These are phyloP conservation scores for Crassisporium funariophilum DNA, from an alignment of 768 basidiomycete species.

Conservation along the genomic window DNA sequence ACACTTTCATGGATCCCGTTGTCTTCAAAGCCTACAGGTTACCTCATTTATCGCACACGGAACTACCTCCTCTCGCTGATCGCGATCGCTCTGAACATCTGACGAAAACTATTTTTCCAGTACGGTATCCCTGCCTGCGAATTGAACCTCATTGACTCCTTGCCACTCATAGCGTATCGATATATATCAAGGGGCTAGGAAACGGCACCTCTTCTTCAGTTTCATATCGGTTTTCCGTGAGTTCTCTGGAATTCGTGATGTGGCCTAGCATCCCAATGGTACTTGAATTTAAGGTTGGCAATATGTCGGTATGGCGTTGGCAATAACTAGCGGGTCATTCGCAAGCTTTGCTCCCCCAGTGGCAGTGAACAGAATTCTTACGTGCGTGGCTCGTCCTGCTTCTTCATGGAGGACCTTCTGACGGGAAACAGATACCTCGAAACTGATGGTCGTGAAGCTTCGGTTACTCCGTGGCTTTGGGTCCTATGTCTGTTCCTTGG, in stretches of 20 bases:
- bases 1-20: constrained; percentile 53
- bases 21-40: constrained; percentile 43
- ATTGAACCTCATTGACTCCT: too few relatives aligned
- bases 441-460: constrained; percentile 44
- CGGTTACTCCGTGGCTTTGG: constrained; percentile 70
- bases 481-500: too few relatives aligned
- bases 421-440: constrained; percentile 66
- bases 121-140: constrained; percentile 27
- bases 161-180: constrained; percentile 34
- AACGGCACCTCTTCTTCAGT: constrained; percentile 46
- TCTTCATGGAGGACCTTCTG: too few relatives aligned
- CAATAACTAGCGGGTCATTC: too few relatives aligned
- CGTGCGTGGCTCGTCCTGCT: too few relatives aligned
- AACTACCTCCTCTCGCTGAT: constrained; percentile 62
- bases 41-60: constrained; percentile 46
- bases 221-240: constrained; percentile 39
- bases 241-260: too few relatives aligned
- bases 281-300: constrained; percentile 23
- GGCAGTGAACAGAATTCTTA: too few relatives aligned
- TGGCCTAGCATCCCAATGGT: too few relatives aligned
- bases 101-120: constrained; percentile 16
- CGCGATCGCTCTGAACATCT: constrained; percentile 42
- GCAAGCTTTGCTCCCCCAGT: too few relatives aligned
- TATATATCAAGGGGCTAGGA: constrained; percentile 38
- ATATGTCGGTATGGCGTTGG: too few relatives aligned